phyloP scores from a whole-genome alignment of 2,329 filamentous ascomycete genomes.

The Orbilia javanica region DNA sequence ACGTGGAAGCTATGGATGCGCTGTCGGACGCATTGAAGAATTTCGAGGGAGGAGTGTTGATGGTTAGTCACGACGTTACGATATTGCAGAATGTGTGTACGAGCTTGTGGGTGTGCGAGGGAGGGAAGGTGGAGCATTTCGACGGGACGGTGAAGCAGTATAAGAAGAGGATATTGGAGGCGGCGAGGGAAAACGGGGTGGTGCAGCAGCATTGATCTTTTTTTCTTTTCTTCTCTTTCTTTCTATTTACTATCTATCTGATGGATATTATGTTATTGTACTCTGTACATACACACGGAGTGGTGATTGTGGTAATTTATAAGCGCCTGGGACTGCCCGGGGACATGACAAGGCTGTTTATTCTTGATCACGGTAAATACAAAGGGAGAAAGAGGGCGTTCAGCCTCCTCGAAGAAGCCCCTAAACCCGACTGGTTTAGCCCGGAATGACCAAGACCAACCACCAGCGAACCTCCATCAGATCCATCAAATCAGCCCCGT shows the following conservation, averaged over 20 bases:
- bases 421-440: slow-evolving; percentile 3
- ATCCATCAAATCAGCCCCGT: slow-evolving; percentile 4
- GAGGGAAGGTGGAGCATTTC: slow-evolving; percentile 95
- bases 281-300: too few relatives aligned
- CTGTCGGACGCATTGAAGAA: slow-evolving; percentile 83
- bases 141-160: slow-evolving; percentile 90
- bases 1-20: slow-evolving; percentile 99
- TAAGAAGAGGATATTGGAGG: slow-evolving; percentile 93
- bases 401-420: slow-evolving; percentile 28
- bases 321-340: too few relatives aligned
- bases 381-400: slow-evolving; percentile 4
- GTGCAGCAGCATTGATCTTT: slow-evolving; percentile 70
- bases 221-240: too few relatives aligned
- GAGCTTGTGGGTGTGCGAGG: slow-evolving; percentile 95
- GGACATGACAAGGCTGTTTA: too few relatives aligned
- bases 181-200: slow-evolving; percentile 89
- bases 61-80: slow-evolving; percentile 99
- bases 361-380: too few relatives aligned
- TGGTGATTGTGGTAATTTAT: too few relatives aligned
- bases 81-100: slow-evolving; percentile 97
- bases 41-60: slow-evolving; percentile 94
- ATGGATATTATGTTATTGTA: too few relatives aligned
- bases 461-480: not conserved
- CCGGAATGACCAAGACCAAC: not conserved
- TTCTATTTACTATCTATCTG: too few relatives aligned